phyloP scores from a whole-genome alignment of 306 rosid genomes.

The Lathyrus sativus region DNA sequence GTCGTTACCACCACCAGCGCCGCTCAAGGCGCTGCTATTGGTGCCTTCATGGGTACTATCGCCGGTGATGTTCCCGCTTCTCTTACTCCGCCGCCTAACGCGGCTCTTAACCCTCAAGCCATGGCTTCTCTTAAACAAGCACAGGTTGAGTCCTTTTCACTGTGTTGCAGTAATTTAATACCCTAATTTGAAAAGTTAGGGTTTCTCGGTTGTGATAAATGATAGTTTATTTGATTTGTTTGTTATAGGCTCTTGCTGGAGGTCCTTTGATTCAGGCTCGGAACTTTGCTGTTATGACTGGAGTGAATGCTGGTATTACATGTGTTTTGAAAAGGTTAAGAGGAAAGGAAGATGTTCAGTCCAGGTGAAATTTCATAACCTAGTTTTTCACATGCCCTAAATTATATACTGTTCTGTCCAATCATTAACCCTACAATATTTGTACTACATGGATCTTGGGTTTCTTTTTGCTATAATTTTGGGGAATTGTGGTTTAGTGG shows the following conservation, averaged over 20 bases:
- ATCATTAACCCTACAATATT: neutral
- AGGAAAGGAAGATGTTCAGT: constrained; percentile 94
- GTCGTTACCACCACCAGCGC: constrained; percentile 85
- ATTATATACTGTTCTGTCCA: neutral
- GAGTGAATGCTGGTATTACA: constrained; percentile 93
- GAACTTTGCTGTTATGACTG: constrained; percentile 97
- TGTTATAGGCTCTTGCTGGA: constrained; percentile 76
- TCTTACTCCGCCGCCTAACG: constrained; percentile 66
- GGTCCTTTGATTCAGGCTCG: constrained; percentile 93
- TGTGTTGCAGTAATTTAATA: neutral
- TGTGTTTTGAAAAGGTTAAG: constrained; percentile 89
- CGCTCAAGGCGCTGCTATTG: constrained; percentile 91
- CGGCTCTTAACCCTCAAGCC: constrained; percentile 76
- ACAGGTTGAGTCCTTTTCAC: constrained; percentile 47
- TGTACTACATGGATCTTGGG: neutral
- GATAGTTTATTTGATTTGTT: constrained; percentile 4
- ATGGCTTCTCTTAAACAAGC: constrained; percentile 93
- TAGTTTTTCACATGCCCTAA: neutral
- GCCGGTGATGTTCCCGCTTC: constrained; percentile 65
- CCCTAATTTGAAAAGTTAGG: constrained; percentile 13
- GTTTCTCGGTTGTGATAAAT: constrained; percentile 2
- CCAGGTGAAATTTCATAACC: constrained; percentile 58
- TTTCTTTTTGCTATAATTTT: constrained; percentile 13
- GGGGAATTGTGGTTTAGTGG: constrained; percentile 11
- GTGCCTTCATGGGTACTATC: constrained; percentile 84